These are phyloP conservation scores for Fusarium redolens DNA, from an alignment of 2,329 filamentous ascomycete species.

Conservation along the genomic window DNA sequence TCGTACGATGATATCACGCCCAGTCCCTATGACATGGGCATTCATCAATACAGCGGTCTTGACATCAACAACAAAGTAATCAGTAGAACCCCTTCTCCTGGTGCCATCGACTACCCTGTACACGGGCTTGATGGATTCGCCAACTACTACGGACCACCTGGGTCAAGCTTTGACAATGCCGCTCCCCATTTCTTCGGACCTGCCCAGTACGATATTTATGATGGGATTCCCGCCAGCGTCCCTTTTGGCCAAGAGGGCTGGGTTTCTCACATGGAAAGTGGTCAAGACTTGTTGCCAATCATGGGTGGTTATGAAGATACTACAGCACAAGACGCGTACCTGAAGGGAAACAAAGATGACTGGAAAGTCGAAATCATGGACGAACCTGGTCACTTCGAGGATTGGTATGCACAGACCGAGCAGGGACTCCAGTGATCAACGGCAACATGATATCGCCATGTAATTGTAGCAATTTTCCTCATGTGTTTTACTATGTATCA, in stretches of 20 bases:
- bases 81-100: constrained; percentile 39
- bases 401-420: constrained; percentile 49
- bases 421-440: constrained; percentile 29
- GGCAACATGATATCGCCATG: not conserved
- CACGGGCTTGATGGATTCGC: constrained; percentile 27
- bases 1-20: constrained; percentile 29
- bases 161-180: constrained; percentile 15
- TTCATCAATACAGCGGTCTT: constrained; percentile 23
- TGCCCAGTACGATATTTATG: constrained; percentile 19
- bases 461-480: constrained; percentile 18
- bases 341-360: constrained; percentile 49
- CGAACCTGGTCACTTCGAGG: constrained; percentile 46
- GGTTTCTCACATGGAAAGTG: constrained; percentile 11
- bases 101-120: constrained; percentile 22
- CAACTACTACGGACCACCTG: constrained; percentile 17
- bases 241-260: constrained; percentile 28
- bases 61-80: constrained; percentile 15
- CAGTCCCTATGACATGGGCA: constrained; percentile 20
- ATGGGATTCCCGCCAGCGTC: constrained; percentile 15
- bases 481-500: constrained; percentile 9
- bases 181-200: constrained; percentile 14
- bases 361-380: constrained; percentile 52
- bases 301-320: constrained; percentile 22
- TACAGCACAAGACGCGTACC: constrained; percentile 44
- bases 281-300: constrained; percentile 18